Evolutionary conservation across 139 green algal species (phyloP), one percentile per base, ranked within the genome.

Genomic region (Auxenochlorella pyrenoidosa): DNA sequence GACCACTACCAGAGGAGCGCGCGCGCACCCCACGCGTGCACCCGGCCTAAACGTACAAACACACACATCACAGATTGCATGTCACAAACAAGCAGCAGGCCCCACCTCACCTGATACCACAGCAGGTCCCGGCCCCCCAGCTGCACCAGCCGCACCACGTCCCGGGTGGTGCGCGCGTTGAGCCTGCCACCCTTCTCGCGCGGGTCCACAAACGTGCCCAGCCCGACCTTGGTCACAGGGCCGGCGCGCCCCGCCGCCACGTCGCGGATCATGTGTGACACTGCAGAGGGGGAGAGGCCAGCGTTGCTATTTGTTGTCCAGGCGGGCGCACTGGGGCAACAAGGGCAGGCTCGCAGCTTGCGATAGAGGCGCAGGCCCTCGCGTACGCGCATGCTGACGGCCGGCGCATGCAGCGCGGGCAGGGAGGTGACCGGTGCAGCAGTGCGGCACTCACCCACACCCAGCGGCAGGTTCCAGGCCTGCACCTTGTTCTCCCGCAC

Each of bases 201-300:
- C 1, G 92, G 92, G 58, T 94, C 92, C 10, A 94, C 86, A 81
- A 93, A 94, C 1, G 92, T 94, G 36, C 83, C 89, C 32, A 94
- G 82, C 26, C 92, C 92, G 16, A 93, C 84, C 0, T 72, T 70
- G 0, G 89, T 91, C 28, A 92, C 70, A 15, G 88, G 84, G 15
- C 92, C 92, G 2, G 84, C 51, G 21, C 92, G 75, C 10, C 76
- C 38, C 0, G 92, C 90, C 6, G 90, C 92, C 32, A 86, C 83
- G 60, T 94, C 92, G 40, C 92, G 70, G 32, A 94, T 75, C 60
- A 94, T 78, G 82, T 94, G 90, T 3, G 76, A 88, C 26, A 93
- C 88, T 93, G 90, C 81, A 84, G 34, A 24, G 3, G 34, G 38
- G 54, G 78, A 34, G 34, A 13, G 68, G 68, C 43, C 13, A 32